Percentiles rank a stretch among this genome's conserved stretches.
phyloP scores from a whole-genome alignment of 2,329 filamentous ascomycete species.

The Lachnellula cervina region DNA sequence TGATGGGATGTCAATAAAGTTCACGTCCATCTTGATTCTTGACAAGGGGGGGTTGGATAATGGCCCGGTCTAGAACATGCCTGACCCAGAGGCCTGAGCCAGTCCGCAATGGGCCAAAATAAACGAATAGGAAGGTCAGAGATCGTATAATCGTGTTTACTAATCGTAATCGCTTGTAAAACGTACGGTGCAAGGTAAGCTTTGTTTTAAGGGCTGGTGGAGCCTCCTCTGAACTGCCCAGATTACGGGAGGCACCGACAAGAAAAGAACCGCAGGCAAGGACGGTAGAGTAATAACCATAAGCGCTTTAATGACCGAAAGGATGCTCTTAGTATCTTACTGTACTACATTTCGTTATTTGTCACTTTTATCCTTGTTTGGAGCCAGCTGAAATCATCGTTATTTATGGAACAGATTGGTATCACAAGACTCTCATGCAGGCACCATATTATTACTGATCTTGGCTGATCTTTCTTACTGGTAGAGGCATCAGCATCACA shows the following conservation, averaged over 20 bases:
- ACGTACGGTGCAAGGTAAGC: too few relatives aligned
- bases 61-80: slow-evolving; percentile 14
- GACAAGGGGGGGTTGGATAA: neutral
- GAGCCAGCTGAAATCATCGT: neutral
- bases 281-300: neutral
- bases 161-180: neutral
- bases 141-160: neutral
- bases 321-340: neutral
- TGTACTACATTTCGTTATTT: neutral
- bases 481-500: neutral
- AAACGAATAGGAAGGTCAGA: slow-evolving; percentile 9
- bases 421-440: slow-evolving; percentile 1
- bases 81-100: neutral
- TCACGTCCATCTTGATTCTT: too few relatives aligned
- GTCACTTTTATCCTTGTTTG: too few relatives aligned
- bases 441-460: neutral
- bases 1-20: neutral
- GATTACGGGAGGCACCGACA: too few relatives aligned
- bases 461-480: neutral
- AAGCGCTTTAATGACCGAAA: neutral
- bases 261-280: too few relatives aligned
- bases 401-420: neutral
- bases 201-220: too few relatives aligned
- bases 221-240: too few relatives aligned
- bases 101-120: slow-evolving; percentile 19